These are phyloP conservation scores for Avena sativa DNA, from an alignment of 176 grass and related monocot species.

Conservation along the genomic window DNA sequence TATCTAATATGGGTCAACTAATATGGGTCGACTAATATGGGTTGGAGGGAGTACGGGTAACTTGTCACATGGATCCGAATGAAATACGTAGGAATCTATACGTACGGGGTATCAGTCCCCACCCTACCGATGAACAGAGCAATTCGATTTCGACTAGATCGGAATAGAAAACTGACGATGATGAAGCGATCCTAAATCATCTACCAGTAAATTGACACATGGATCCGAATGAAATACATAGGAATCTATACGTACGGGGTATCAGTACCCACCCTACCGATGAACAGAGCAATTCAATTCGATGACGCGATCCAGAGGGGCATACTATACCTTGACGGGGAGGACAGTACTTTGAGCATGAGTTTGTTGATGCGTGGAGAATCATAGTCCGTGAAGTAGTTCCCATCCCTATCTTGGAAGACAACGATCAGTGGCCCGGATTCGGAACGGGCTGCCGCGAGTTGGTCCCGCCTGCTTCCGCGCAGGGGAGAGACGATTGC, in stretches of 20 bases:
- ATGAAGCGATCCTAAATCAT: no score
- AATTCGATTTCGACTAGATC: not conserved
- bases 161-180: not conserved
- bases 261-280: not conserved
- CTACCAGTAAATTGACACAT: no score
- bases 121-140: not conserved
- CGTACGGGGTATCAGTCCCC: not conserved
- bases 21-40: no score
- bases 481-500: not conserved
- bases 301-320: not conserved
- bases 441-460: not conserved
- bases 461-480: not conserved
- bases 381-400: not conserved
- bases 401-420: not conserved
- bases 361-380: not conserved
- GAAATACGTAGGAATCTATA: no score
- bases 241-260: no score
- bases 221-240: no score
- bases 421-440: not conserved
- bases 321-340: not conserved
- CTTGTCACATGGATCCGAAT: no score
- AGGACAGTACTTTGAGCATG: not conserved
- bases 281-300: not conserved
- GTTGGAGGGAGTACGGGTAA: no score
- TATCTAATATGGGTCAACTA: no score